These are phyloP conservation scores for Thermoascus crustaceus DNA, from an alignment of 2,329 filamentous ascomycete genomes.

Conservation along the genomic window DNA sequence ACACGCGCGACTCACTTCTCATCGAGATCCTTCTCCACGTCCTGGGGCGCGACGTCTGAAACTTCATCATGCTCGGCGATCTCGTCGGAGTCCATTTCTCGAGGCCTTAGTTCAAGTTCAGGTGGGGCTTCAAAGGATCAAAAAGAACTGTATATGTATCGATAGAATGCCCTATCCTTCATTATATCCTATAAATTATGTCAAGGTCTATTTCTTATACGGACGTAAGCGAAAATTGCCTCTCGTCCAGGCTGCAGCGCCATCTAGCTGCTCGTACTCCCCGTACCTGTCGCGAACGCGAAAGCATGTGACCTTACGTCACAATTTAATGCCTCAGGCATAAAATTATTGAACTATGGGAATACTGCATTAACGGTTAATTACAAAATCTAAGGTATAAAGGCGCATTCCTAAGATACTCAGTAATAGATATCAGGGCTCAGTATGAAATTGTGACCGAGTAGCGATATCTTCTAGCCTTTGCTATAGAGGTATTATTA, in stretches of 20 bases:
- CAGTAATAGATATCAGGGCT: too few relatives aligned
- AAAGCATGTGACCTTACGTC: conserved; percentile 2
- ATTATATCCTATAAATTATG: not conserved
- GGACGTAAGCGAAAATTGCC: not conserved
- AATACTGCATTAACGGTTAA: too few relatives aligned
- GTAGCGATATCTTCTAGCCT: too few relatives aligned
- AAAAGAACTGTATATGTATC: too few relatives aligned
- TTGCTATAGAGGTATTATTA: too few relatives aligned
- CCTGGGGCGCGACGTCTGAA: conserved; percentile 5
- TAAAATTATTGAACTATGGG: too few relatives aligned
- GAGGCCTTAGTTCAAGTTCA: not conserved
- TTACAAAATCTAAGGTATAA: too few relatives aligned
- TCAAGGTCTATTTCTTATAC: not conserved
- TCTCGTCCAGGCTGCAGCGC: not conserved
- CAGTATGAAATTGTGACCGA: too few relatives aligned
- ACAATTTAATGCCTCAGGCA: not conserved
- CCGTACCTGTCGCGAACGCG: conserved; percentile 1
- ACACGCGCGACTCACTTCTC: conserved; percentile 34
- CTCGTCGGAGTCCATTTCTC: not conserved
- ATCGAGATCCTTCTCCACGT: conserved; percentile 41
- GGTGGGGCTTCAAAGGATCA: not conserved
- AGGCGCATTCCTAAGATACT: too few relatives aligned
- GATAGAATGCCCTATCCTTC: not conserved
- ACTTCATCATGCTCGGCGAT: conserved; percentile 3
- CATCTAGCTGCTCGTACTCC: not conserved